These are phyloP conservation scores for Neonectria punicea DNA, from an alignment of 2,329 filamentous ascomycete genomes.

Conservation along the genomic window DNA sequence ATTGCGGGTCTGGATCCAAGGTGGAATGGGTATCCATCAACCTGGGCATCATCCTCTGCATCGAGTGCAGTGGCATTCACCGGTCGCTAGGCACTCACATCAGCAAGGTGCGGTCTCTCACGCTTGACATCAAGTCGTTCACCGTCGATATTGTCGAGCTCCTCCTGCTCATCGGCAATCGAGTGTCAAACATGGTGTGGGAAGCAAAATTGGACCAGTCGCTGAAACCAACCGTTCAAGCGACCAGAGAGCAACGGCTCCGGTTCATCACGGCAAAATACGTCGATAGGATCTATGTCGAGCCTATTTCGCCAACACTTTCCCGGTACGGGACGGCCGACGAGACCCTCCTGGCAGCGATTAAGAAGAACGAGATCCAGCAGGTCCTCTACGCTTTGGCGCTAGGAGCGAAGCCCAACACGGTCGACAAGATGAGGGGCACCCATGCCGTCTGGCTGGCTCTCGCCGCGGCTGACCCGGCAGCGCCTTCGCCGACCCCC, in stretches of 20 bases:
- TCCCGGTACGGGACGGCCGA: constrained; percentile 83
- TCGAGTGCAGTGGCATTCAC: constrained; percentile 98
- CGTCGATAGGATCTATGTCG: constrained; percentile 83
- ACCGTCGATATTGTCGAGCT: constrained; percentile 97
- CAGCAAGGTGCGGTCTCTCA: constrained; percentile 94
- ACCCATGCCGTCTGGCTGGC: constrained; percentile 93
- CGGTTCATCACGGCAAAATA: constrained; percentile 97
- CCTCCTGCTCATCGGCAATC: constrained; percentile 89
- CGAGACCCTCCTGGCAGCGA: constrained; percentile 88
- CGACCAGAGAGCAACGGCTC: constrained; percentile 89
- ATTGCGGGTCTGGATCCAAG: constrained; percentile 90
- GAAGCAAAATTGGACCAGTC: constrained; percentile 83
- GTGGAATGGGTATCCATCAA: constrained; percentile 99
- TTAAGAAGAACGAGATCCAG: constrained; percentile 96
- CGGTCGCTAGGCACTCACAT: constrained; percentile 96
- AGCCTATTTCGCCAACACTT: constrained; percentile 78
- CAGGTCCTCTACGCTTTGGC: constrained; percentile 92
- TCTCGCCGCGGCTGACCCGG: constrained; percentile 90
- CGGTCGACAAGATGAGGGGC: constrained; percentile 83
- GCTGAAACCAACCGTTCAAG: constrained; percentile 78
- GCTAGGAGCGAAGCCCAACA: constrained; percentile 86
- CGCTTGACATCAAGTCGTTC: constrained; percentile 94
- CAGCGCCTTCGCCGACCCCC: constrained; percentile 70
- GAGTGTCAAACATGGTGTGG: constrained; percentile 96
- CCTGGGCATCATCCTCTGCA: constrained; percentile 93